A percentile compares a stretch with the other conserved stretches of the same genome.
These are phyloP conservation scores for Dissophora globulifera DNA, from an alignment of 192 early-diverging fungal genomes.

Conservation along the genomic window DNA sequence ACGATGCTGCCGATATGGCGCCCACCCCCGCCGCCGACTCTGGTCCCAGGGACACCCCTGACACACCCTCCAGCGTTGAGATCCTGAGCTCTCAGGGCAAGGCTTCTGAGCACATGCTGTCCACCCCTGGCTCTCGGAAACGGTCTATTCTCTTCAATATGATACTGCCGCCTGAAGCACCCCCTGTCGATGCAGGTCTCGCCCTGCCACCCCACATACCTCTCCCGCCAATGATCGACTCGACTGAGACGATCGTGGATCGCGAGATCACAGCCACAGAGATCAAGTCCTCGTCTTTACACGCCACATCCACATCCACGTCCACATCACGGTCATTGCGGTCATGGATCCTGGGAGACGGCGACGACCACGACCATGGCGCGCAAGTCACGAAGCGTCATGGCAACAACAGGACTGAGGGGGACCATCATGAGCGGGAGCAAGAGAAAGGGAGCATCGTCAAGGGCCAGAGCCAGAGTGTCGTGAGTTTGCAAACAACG, in stretches of 20 bases:
- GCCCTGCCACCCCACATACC: slow-evolving; percentile 19
- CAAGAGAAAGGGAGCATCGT: slow-evolving; percentile 1
- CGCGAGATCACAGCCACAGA: slow-evolving; percentile 2
- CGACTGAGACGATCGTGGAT: background rate
- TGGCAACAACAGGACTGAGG: slow-evolving; percentile 1
- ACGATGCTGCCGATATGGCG: background rate
- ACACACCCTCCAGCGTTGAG: background rate
- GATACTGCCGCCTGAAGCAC: slow-evolving; percentile 41
- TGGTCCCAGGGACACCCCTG: background rate
- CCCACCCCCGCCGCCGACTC: background rate
- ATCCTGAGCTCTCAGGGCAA: background rate
- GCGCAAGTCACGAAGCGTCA: slow-evolving; percentile 14
- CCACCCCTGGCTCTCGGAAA: slow-evolving; percentile 28
- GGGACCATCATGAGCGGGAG: background rate
- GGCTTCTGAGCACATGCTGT: slow-evolving; percentile 12
- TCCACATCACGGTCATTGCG: slow-evolving; percentile 27
- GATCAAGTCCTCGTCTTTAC: background rate
- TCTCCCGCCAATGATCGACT: slow-evolving; percentile 15
- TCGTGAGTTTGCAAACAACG: slow-evolving; percentile 1
- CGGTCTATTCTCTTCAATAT: slow-evolving; percentile 43
- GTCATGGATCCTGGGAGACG: slow-evolving; percentile 4
- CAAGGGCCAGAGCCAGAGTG: background rate
- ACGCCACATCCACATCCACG: background rate
- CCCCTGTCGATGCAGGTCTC: slow-evolving; percentile 13
- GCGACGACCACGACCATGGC: background rate